Evolutionary conservation across 2,329 filamentous ascomycete species (phyloP).

Genomic region (Tympanopsis confertula): DNA sequence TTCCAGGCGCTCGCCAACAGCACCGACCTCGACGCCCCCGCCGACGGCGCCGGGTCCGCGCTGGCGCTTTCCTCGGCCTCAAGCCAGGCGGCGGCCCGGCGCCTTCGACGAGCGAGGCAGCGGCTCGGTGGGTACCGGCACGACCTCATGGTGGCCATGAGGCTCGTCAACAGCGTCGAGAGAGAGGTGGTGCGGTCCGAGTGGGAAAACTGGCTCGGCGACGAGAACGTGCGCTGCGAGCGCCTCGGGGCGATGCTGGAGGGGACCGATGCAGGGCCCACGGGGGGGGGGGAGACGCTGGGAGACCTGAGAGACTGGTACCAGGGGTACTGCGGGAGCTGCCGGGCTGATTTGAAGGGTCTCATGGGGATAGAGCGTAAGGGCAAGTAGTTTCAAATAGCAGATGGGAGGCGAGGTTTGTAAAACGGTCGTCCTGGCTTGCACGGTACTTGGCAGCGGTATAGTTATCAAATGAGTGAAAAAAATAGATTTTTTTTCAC

Average conservation of each 20-base stretch:
- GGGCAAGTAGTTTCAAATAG: too few relatives aligned
- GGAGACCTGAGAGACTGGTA: slow-evolving; percentile 34
- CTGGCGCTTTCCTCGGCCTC: slow-evolving; percentile 32
- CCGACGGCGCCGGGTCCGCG: slow-evolving; percentile 35
- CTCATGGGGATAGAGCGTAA: too few relatives aligned
- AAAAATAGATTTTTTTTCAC: too few relatives aligned
- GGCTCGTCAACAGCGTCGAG: slow-evolving; percentile 82
- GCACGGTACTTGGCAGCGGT: too few relatives aligned
- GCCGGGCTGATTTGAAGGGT: slow-evolving; percentile 28
- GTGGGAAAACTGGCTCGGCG: slow-evolving; percentile 84
- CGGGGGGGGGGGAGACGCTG: slow-evolving; percentile 15
- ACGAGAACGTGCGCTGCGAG: slow-evolving; percentile 67
- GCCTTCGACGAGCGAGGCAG: slow-evolving; percentile 70
- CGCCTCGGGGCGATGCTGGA: slow-evolving; percentile 38
- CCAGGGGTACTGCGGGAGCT: slow-evolving; percentile 43
- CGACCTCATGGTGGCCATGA: slow-evolving; percentile 79
- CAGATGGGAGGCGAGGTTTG: too few relatives aligned
- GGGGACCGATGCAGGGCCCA: slow-evolving; percentile 11
- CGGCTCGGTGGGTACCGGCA: slow-evolving; percentile 75
- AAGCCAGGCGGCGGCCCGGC: slow-evolving; percentile 43
- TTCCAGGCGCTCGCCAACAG: slow-evolving; percentile 47
- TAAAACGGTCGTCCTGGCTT: too few relatives aligned
- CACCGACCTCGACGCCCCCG: slow-evolving; percentile 44
- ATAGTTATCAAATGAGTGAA: too few relatives aligned
- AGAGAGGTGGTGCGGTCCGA: slow-evolving; percentile 74